phyloP scores from a whole-genome alignment of 768 basidiomycete genomes.

The Rhodotorula paludigena region DNA sequence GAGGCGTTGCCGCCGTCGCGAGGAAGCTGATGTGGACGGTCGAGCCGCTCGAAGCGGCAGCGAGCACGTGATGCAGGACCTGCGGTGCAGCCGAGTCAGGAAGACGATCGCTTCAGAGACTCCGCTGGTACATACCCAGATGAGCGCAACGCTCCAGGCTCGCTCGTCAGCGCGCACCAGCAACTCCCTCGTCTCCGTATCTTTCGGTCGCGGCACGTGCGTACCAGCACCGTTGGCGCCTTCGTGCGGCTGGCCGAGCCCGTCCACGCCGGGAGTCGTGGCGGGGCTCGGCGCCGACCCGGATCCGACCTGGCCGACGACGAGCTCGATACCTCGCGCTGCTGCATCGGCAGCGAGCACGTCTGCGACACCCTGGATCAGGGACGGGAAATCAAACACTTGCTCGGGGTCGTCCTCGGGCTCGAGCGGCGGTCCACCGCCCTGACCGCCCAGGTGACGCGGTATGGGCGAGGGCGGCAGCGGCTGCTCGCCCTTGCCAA shows the following conservation, averaged over 20 bases:
- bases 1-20: conserved; percentile 10
- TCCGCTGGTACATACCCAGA: conserved; percentile 21
- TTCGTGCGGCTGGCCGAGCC: background rate
- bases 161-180: conserved; percentile 36
- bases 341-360: conserved; percentile 36
- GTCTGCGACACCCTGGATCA: conserved; percentile 41
- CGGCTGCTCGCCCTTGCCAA: conserved; percentile 32
- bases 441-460: background rate
- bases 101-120: background rate
- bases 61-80: conserved; percentile 36
- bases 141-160: conserved; percentile 32
- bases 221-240: background rate
- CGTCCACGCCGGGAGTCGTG: conserved; percentile 16
- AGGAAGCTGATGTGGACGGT: conserved; percentile 33
- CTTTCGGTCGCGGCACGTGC: conserved; percentile 1
- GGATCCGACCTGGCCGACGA: conserved; percentile 32
- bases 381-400: conserved; percentile 39
- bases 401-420: conserved; percentile 14
- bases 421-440: conserved; percentile 9
- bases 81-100: background rate
- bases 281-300: conserved; percentile 33
- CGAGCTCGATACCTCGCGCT: conserved; percentile 39
- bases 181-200: conserved; percentile 23
- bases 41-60: conserved; percentile 20
- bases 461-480: conserved; percentile 10